phyloP scores from a whole-genome alignment of 257 asterid genomes.

The Rhazya stricta region DNA sequence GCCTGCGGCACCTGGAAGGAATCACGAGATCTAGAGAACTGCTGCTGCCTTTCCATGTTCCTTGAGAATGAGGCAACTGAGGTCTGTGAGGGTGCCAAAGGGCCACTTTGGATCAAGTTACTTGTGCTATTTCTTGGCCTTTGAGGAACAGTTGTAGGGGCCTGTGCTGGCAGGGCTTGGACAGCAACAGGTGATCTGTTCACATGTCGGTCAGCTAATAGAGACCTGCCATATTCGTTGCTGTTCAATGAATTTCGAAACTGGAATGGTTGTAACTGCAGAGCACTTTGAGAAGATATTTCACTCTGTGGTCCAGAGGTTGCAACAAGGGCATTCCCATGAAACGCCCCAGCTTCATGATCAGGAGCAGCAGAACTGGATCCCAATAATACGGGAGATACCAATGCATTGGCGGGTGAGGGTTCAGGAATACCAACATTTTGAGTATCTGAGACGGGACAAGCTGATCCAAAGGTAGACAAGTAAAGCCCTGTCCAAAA shows the following conservation, averaged over 20 bases:
- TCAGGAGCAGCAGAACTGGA: constrained; percentile 18
- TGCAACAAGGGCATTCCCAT: constrained; percentile 29
- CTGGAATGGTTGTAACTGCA: constrained; percentile 43
- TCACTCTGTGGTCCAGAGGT: constrained; percentile 29
- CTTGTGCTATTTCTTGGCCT: constrained; percentile 24
- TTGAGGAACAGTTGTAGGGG: constrained; percentile 31
- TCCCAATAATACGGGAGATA: constrained; percentile 27
- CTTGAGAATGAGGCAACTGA: constrained; percentile 24
- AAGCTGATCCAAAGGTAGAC: constrained; percentile 35
- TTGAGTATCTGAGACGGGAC: constrained; percentile 27
- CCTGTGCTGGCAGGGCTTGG: constrained; percentile 68
- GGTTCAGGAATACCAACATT: constrained; percentile 24
- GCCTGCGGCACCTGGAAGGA: constrained; percentile 26
- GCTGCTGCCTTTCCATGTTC: constrained; percentile 25
- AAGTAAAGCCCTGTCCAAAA: constrained; percentile 50
- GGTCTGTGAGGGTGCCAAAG: constrained; percentile 40
- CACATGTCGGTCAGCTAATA: constrained; percentile 33
- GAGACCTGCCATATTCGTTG: constrained; percentile 45
- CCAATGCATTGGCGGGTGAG: constrained; percentile 17
- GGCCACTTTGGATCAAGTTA: constrained; percentile 18
- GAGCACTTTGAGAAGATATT: constrained; percentile 26
- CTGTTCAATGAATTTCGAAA: constrained; percentile 28
- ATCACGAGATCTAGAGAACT: constrained; percentile 18
- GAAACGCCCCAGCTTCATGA: constrained; percentile 26
- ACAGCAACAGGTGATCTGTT: constrained; percentile 47